These are phyloP conservation scores for Trypanosoma vivax DNA, from an alignment of 208 protist genomes.

Conservation along the genomic window DNA sequence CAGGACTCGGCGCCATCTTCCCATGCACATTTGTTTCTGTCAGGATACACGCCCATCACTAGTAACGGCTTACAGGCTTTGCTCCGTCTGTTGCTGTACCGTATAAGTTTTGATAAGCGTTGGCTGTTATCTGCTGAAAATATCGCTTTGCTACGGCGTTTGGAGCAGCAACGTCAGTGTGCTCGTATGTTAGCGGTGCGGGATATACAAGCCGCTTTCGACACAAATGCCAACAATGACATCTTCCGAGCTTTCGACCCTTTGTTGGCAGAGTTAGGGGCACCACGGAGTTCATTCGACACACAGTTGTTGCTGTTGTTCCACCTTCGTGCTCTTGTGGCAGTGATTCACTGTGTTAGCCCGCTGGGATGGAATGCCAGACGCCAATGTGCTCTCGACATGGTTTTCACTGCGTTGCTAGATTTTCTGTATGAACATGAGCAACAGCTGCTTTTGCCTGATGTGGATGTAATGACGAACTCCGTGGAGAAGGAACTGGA, in stretches of 20 bases:
- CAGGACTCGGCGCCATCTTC: neutral
- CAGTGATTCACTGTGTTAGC: constrained; percentile 17
- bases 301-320: constrained; percentile 27
- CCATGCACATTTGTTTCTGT: constrained; percentile 6
- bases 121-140: constrained; percentile 18
- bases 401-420: constrained; percentile 25
- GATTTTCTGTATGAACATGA: constrained; percentile 15
- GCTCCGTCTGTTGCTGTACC: constrained; percentile 19
- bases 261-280: neutral
- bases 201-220: neutral
- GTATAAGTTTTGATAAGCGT: constrained; percentile 20
- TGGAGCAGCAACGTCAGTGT: constrained; percentile 15
- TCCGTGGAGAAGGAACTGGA: constrained; percentile 11
- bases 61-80: constrained; percentile 10
- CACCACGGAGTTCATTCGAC: constrained; percentile 3
- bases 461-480: constrained; percentile 10
- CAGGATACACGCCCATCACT: constrained; percentile 15
- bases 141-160: constrained; percentile 12
- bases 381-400: constrained; percentile 21
- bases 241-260: no score
- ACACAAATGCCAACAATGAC: neutral
- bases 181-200: constrained; percentile 4
- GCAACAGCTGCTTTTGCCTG: neutral
- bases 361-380: constrained; percentile 25
- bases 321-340: constrained; percentile 19